Base-by-base conservation (phyloP, 2,329 filamentous ascomycete genomes). In the Zymoseptoria pseudotritici region DNA sequence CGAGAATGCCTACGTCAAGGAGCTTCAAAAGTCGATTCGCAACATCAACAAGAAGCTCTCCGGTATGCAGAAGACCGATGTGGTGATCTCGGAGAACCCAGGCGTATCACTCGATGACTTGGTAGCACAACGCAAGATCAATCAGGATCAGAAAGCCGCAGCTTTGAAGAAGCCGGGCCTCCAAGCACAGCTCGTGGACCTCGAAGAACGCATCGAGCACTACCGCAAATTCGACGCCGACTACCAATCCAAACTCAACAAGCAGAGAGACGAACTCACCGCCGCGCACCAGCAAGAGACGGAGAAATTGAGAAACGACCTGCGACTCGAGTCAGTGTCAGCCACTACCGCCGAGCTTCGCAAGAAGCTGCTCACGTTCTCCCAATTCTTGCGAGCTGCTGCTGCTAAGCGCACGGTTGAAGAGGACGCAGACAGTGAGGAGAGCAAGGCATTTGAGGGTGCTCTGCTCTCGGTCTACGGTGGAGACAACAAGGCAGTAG, bases 1-100 rank as follows among this genome's bases (percentile, higher is more conserved):
- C 63, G 92, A 97, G 73, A 91, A 84, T 70, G 80, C 86, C 49
- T 91, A 93, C 77, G 83, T 97, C 72, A 91, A 86, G 73, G 93
- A 97, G 74, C 82, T 97, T 55, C 86, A 93, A 72, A 97, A 96
- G 92, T 91, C 85, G 76, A 89, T 97, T 69, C 91, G 93, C 72
- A 96, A 94, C 76, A 79, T 94, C 71, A 89, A 86, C 80, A 97
- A 97, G 84, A 97, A 97, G 79, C 86, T 97, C 87, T 80, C 82
- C 72, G 86, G 87, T 73, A 86, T 86, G 66, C 82, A 84, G 68
- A 91, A 89, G 78, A 87, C 88, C 71, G 87, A 91, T 67, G 70
- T 80, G 55, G 78, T 92, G 67, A 79, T 91, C 66, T 81, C 80
- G 64, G 85, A 89, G 72, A 84, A 92, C 77, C 80, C 85, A 61